Conservation (phyloP, 345 rosid genomes). For the Cochlearia excelsa region DNA sequence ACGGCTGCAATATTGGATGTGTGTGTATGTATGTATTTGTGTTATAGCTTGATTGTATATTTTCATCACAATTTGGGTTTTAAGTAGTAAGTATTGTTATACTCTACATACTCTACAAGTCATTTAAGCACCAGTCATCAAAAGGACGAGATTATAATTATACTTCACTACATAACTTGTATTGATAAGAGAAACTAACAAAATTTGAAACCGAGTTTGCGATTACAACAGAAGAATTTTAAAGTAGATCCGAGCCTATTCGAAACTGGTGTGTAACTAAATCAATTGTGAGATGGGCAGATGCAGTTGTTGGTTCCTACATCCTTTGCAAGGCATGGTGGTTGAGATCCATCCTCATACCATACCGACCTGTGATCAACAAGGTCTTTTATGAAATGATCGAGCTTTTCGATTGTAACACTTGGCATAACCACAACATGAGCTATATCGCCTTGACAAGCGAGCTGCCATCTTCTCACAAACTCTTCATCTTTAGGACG, state of each 20-base stretch:
- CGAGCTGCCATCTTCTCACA: constrained; percentile 91
- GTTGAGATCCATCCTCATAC: constrained; percentile 50
- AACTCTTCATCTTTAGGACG: constrained; percentile 88
- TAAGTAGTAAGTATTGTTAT: no score
- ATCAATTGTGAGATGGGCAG: constrained; percentile 54
- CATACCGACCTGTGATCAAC: constrained; percentile 54
- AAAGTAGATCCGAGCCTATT: neutral
- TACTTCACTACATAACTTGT: neutral
- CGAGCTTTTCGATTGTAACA: constrained; percentile 55
- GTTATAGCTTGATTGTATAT: no score
- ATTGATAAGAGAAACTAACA: constrained; percentile 9
- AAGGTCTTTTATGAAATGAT: constrained; percentile 62
- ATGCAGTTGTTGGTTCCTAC: constrained; percentile 63
- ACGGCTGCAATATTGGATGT: no score
- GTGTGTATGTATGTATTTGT: no score
- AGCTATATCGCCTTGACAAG: constrained; percentile 63
- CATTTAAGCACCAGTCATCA: no score
- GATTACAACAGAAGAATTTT: neutral
- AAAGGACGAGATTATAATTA: no score
- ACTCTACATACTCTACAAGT: no score
- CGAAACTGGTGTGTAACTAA: neutral
- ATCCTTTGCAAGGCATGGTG: constrained; percentile 66
- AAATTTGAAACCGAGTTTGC: neutral
- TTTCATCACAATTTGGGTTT: no score
- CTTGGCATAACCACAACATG: no score